Conservation (phyloP, 495 filamentous ascomycete genomes). For the Friedmanniomyces simplex region DNA sequence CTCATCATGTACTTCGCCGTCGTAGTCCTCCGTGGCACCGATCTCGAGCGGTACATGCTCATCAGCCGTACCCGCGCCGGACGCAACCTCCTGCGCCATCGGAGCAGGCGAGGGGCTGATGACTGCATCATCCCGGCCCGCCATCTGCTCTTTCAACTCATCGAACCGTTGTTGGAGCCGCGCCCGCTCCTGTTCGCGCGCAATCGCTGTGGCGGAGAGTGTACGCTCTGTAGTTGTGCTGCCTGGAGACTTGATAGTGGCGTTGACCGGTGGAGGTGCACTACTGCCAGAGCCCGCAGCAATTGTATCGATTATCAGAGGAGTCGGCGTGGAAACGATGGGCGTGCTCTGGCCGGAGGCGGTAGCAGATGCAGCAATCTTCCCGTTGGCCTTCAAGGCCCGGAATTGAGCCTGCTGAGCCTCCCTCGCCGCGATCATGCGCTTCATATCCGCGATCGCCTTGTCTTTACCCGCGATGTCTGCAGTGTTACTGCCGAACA, state of each 20-base stretch:
- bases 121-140: not conserved
- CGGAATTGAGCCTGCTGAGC: not conserved
- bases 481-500: not conserved
- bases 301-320: not conserved
- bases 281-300: not conserved
- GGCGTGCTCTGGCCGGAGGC: not conserved
- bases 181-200: not conserved
- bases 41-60: no score
- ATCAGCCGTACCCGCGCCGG: no score
- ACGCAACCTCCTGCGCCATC: not conserved
- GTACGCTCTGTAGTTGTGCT: not conserved
- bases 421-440: constrained; percentile 14
- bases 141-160: not conserved
- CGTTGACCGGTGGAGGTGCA: not conserved
- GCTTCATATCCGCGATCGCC: constrained; percentile 8
- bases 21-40: no score
- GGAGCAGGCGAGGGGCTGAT: not conserved
- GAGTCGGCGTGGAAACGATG: not conserved
- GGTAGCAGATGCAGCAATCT: constrained; percentile 1
- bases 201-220: not conserved
- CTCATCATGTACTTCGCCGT: no score
- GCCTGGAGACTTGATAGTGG: not conserved
- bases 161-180: not conserved
- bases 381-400: constrained; percentile 13
- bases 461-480: not conserved